Evolutionary conservation across 208 protist genomes (phyloP).

Genomic region (Naegleria gruberi): DNA sequence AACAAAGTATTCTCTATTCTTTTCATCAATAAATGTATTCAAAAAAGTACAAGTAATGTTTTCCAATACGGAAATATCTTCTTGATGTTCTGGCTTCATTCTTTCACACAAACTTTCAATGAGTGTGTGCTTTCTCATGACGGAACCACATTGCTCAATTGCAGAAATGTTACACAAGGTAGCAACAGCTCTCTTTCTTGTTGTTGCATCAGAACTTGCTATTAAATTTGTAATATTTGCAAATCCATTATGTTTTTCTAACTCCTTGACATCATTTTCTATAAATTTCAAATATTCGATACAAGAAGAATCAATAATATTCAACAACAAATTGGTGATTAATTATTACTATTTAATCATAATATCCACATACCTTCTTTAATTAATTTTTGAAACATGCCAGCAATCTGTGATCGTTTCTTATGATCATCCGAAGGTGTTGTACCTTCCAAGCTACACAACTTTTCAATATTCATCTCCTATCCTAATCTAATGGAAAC

Average conservation of each 20-base stretch:
- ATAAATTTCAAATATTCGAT: not conserved
- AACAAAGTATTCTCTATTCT: not conserved
- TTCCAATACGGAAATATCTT: not conserved
- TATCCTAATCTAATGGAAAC: too few species aligned
- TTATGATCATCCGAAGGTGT: not conserved
- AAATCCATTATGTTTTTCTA: not conserved
- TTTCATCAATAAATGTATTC: not conserved
- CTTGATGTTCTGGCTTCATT: not conserved
- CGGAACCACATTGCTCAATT: not conserved
- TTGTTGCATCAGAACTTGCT: not conserved
- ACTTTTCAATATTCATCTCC: not conserved
- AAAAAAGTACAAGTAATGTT: not conserved
- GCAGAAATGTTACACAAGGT: not conserved
- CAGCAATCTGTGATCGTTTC: not conserved
- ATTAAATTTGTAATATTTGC: not conserved
- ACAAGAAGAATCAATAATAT: not conserved
- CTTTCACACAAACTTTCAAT: not conserved
- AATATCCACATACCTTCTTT: not conserved
- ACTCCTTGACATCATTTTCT: not conserved
- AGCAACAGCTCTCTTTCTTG: not conserved
- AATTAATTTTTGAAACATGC: slow-evolving; percentile 7
- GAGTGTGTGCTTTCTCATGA: too few species aligned
- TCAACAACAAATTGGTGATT: not conserved
- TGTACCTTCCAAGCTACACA: not conserved
- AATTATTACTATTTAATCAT: not conserved